Conservation (phyloP, 176 grass and related monocot species). For the barley (Hordeum vulgare) region MorexV3_pseudomolecules_assembly NC_058524.1:606416492-606416991, state of each 20-base stretch:
- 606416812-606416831: not conserved
- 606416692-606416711: not conserved
- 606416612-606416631: not conserved
- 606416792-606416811: not conserved
- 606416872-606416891: slow-evolving; percentile 7
- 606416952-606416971: slow-evolving; percentile 6
- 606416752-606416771: not conserved
- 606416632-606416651: not conserved
- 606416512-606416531: not conserved
- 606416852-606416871: not conserved
- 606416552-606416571: not conserved
- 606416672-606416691: not conserved
- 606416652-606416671: not conserved
- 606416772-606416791: not conserved
- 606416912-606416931: not conserved
- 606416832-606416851: not conserved
- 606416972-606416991: not conserved
- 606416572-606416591: not conserved
- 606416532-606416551: not conserved
- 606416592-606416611: not conserved
- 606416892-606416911: slow-evolving; percentile 21
- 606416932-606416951: slow-evolving; percentile 15
- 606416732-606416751: not conserved
- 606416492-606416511: not conserved
- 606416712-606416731: not conserved